phyloP scores from a whole-genome alignment of 2,329 filamentous ascomycete species.

The Sarocladiaceae sp. region DNA sequence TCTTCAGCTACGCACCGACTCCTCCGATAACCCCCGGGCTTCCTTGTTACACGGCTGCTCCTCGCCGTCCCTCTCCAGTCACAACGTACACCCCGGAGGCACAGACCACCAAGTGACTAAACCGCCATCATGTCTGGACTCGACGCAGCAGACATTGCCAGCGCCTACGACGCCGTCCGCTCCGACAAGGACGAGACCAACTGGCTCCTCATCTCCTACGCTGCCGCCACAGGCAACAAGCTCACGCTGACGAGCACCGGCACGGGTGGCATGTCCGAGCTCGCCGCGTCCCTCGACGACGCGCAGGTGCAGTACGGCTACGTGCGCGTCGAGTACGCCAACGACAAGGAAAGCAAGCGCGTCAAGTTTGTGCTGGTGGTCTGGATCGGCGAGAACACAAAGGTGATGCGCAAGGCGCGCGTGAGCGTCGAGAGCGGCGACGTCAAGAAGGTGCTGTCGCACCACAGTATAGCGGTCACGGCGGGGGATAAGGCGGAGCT shows the following conservation, averaged over 20 bases:
- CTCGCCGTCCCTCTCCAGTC: neutral
- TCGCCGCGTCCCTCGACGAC: conserved; percentile 50
- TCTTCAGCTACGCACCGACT: neutral
- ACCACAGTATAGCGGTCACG: conserved; percentile 60
- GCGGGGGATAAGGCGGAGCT: conserved; percentile 55
- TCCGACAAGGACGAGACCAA: conserved; percentile 59
- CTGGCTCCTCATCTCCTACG: conserved; percentile 62
- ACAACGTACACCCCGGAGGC: neutral
- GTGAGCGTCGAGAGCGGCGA: conserved; percentile 61
- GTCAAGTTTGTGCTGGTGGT: conserved; percentile 63
- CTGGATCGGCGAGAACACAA: conserved; percentile 60
- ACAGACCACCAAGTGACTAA: neutral
- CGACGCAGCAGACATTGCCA: conserved; percentile 51
- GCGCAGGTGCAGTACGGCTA: conserved; percentile 60
- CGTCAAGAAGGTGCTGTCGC: conserved; percentile 57
- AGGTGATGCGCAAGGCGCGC: conserved; percentile 64
- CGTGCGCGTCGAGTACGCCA: conserved; percentile 61
- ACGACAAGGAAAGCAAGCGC: conserved; percentile 61
- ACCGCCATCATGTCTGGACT: conserved; percentile 45
- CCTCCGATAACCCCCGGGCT: conserved; percentile 1
- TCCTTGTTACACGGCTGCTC: neutral
- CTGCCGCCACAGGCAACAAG: conserved; percentile 47
- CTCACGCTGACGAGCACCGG: conserved; percentile 52
- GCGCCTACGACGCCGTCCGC: conserved; percentile 59
- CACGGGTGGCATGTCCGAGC: conserved; percentile 52